Percentiles rank a stretch among this genome's conserved stretches.
Conservation (phyloP, 116 monocot genomes). For the Dioscorea cayenensis region DNA sequence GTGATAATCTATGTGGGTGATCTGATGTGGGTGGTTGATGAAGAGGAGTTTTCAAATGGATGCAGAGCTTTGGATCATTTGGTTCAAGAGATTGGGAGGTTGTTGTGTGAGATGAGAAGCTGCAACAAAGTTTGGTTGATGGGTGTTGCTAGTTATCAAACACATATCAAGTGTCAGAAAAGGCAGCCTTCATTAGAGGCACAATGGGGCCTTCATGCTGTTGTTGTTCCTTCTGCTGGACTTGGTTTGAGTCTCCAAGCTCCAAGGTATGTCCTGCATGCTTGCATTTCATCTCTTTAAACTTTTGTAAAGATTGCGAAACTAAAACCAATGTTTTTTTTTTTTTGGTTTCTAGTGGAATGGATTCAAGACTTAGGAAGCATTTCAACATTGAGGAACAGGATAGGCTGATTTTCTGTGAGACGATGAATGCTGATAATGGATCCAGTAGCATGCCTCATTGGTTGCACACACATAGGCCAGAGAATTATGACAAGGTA, state of each 20-base stretch:
- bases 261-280: constrained; percentile 31
- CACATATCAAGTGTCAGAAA: constrained; percentile 74
- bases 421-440: constrained; percentile 7
- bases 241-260: constrained; percentile 66
- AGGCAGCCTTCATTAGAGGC: constrained; percentile 59
- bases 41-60: constrained; percentile 13
- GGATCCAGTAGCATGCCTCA: constrained; percentile 27
- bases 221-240: constrained; percentile 82
- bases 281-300: background rate
- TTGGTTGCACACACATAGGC: constrained; percentile 57
- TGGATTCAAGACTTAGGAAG: constrained; percentile 27
- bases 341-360: constrained; percentile 26
- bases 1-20: constrained; percentile 74
- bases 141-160: constrained; percentile 72
- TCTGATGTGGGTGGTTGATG: constrained; percentile 59
- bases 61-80: constrained; percentile 41
- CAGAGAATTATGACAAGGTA: constrained; percentile 46
- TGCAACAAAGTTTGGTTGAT: constrained; percentile 56
- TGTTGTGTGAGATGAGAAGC: constrained; percentile 45
- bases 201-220: constrained; percentile 79
- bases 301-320: no score
- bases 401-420: constrained; percentile 50
- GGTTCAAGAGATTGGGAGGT: constrained; percentile 53
- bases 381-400: constrained; percentile 34
- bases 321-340: background rate